Base-by-base conservation (phyloP, 129 eudicot species). In the Ambrosia artemisiifolia region DNA sequence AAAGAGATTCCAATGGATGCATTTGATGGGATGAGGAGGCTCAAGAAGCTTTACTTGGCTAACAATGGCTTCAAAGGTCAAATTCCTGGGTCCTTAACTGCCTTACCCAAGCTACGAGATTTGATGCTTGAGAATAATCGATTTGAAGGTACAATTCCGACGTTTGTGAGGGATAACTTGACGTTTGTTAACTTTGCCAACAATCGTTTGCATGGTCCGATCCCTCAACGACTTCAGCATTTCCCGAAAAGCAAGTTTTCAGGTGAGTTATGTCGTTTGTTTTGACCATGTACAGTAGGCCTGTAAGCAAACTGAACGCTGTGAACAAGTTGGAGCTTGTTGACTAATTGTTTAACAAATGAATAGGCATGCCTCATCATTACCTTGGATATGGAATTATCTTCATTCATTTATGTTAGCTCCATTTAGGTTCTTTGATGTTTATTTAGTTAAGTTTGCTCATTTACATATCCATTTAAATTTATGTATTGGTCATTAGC, bases 31-130 rank as follows among this genome's bases (percentile, higher is more conserved):
- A 85, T 90, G 95, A 4, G 49, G 40, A 66, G 72, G 43, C 50
- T 93, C 61, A 90, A 82, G 82, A 90, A 85, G 70, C 50, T 93
- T 48, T 71, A 93, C 69, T 57, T 91, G 74, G 95, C 77, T 0
- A 46, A 84, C 9, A 94, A 90, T 47, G 34, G 53, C 7, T 84
- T 94, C 1, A 3, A 51, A 0, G 97, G 99, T 6, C 28, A 20
- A 9, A 75, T 90, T 11, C 98, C 98, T 1, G n/a, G 7, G 3
- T 85, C 92, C 5, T 40, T 90, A 60, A 74, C 83, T 5, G 7
- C 6, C 3, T 72, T 84, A 84, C 89, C 93, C 2, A 88, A 28
- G 85, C 88, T 90, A 3, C 49, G 53, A 36, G 93, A 88, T 77
- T 48, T 94, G 65, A 28, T 33, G 70, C 79, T 94, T 14, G 87